Conservation (phyloP, 2,329 filamentous ascomycete genomes). For the Penicillium sp. region DNA sequence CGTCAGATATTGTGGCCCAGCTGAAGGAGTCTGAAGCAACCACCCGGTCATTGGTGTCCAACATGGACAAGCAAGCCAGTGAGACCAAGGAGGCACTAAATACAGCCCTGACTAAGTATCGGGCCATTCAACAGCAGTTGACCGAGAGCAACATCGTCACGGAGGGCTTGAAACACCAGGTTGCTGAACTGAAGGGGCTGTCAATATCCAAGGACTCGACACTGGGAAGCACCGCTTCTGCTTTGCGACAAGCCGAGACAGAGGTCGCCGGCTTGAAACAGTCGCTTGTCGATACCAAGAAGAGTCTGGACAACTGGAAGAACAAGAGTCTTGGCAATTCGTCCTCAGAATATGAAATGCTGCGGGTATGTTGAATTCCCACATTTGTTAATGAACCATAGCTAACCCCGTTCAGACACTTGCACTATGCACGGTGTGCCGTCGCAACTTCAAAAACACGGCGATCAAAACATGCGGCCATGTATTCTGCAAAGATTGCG, state of each 20-base stretch:
- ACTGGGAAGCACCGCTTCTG: slow-evolving; percentile 61
- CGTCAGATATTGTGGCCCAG: slow-evolving; percentile 87
- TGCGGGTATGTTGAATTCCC: slow-evolving; percentile 66
- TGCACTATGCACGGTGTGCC: slow-evolving; percentile 88
- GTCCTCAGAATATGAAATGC: slow-evolving; percentile 77
- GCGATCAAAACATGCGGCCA: slow-evolving; percentile 92
- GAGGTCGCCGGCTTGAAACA: slow-evolving; percentile 79
- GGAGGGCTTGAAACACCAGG: slow-evolving; percentile 72
- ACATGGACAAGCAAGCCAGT: slow-evolving; percentile 85
- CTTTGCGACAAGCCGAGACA: slow-evolving; percentile 59
- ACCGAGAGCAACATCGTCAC: slow-evolving; percentile 67
- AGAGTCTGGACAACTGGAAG: slow-evolving; percentile 83
- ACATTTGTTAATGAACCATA: slow-evolving; percentile 7
- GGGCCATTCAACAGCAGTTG: slow-evolving; percentile 68
- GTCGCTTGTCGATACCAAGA: slow-evolving; percentile 72
- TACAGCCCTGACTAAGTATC: slow-evolving; percentile 68
- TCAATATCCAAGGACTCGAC: slow-evolving; percentile 74
- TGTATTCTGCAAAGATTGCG: slow-evolving; percentile 86
- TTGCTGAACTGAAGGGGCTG: slow-evolving; percentile 70
- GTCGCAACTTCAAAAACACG: slow-evolving; percentile 90
- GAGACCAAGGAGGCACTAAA: slow-evolving; percentile 77
- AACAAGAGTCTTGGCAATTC: slow-evolving; percentile 76
- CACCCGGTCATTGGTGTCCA: slow-evolving; percentile 71
- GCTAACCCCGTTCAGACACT: slow-evolving; percentile 54
- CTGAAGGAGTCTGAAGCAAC: slow-evolving; percentile 86